Evolutionary conservation across 805 yeast species (phyloP), one percentile per base, ranked within the genome.

Genomic region (Millerozyma miso): DNA sequence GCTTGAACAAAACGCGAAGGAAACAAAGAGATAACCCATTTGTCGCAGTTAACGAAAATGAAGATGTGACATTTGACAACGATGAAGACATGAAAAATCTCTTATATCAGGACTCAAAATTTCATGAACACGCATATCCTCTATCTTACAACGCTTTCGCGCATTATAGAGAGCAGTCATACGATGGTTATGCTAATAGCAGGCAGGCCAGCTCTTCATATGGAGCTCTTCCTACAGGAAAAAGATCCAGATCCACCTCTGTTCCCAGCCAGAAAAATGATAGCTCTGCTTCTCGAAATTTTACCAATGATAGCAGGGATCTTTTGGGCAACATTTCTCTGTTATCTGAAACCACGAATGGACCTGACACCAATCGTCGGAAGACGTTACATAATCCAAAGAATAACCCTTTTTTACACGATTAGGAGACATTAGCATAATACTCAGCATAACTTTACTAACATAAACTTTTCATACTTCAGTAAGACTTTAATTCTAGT

Each of bases 91-190:
- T 58, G 16, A 51, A 62, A 3, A 50, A 39, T 20, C 42, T 53
- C 12, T 49, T 60, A 6, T 60, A 60, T 33, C 47, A 47, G 14
- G 53, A 53, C 19, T 31, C 23, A 14, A 37, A 19, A 14, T 15
- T 37, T 36, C 12, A 20, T 19, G 6, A 36, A 20, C 33, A 42
- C 23, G 35, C 45, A 20, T n/a, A 45, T 33, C 33, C 44, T 13
- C 23, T 40, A 19, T 31, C 41, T 5, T 12, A 38, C 6, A 19
- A 41, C 20, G 37, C 12, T 35, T 41, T 35, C 31, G 46, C 36
- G 14, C 56, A 51, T 37, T 58, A 59, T 39, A 52, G 57, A 39
- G 66, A 61, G 37, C 58, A 57, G 26, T 52, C 61, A 2, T 60
- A 45, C 37, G 63, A 61, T 41, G 66, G 65, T 4, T 60, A 57